Evolutionary conservation across 2,329 filamentous ascomycete species (phyloP).

Genomic region (Gaeumannomyces tritici): DNA sequence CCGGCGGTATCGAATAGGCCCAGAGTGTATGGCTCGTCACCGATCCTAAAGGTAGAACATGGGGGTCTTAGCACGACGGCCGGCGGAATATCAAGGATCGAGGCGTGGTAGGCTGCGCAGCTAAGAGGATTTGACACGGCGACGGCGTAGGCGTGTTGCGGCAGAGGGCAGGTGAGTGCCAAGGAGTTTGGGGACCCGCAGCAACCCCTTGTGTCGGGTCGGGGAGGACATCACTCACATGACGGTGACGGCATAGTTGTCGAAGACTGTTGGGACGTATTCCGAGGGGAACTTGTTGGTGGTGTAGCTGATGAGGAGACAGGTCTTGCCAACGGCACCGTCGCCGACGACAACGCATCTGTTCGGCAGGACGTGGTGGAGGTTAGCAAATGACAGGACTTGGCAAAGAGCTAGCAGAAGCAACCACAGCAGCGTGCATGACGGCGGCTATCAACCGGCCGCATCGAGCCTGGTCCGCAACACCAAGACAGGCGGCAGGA

Average conservation of each 20-base stretch:
- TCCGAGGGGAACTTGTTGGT: slow-evolving; percentile 99
- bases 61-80: background rate
- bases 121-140: background rate
- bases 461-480: background rate
- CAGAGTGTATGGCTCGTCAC: slow-evolving; percentile 95
- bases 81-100: background rate
- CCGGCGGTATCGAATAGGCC: slow-evolving; percentile 97
- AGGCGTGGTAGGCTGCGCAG: background rate
- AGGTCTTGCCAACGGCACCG: slow-evolving; percentile 98
- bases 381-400: background rate
- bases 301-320: slow-evolving; percentile 96
- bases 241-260: slow-evolving; percentile 99
- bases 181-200: background rate
- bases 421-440: background rate
- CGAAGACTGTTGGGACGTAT: slow-evolving; percentile 98
- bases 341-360: slow-evolving; percentile 99
- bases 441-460: background rate
- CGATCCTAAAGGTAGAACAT: slow-evolving; percentile 64
- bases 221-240: slow-evolving; percentile 60
- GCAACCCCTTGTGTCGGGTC: slow-evolving; percentile 1
- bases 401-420: background rate
- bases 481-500: background rate
- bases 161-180: background rate
- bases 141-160: background rate
- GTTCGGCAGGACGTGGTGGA: slow-evolving; percentile 4